Percentiles rank a stretch among this genome's conserved stretches.
phyloP scores from a whole-genome alignment of 768 basidiomycete genomes.

The Agaricus sinodeliciosus region DNA sequence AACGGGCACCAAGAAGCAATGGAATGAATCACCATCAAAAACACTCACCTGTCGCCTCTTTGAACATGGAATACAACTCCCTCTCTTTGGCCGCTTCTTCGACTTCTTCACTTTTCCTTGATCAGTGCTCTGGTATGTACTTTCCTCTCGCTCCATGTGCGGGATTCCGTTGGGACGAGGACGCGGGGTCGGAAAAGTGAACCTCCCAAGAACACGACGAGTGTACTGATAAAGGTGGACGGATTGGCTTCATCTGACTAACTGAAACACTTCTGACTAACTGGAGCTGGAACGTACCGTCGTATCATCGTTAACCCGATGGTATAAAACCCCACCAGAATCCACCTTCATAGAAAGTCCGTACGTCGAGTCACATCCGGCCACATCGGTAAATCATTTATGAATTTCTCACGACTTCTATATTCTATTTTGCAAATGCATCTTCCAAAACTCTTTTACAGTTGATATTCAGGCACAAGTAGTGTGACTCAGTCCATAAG shows the following conservation, averaged over 20 bases:
- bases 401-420: too few relatives aligned
- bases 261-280: constrained; percentile 8
- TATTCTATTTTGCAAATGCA: too few relatives aligned
- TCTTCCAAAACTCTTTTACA: too few relatives aligned
- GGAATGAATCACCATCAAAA: neutral
- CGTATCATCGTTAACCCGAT: constrained; percentile 6
- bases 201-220: neutral
- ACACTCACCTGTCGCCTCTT: constrained; percentile 44
- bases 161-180: neutral
- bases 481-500: too few relatives aligned
- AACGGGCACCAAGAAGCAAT: neutral
- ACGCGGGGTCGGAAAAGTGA: neutral
- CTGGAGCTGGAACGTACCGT: constrained; percentile 1
- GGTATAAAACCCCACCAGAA: neutral
- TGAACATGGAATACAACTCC: constrained; percentile 49
- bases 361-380: too few relatives aligned
- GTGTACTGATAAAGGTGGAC: neutral
- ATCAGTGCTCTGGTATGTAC: neutral
- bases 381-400: too few relatives aligned
- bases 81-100: constrained; percentile 37
- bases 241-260: constrained; percentile 3
- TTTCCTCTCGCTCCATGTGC: neutral
- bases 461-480: too few relatives aligned
- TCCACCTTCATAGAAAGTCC: too few relatives aligned
- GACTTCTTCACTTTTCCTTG: constrained; percentile 40